Evolutionary conservation across 768 basidiomycete species (phyloP), one percentile per base, ranked within the genome.

Genomic region (Hirschioporus abietinus): DNA sequence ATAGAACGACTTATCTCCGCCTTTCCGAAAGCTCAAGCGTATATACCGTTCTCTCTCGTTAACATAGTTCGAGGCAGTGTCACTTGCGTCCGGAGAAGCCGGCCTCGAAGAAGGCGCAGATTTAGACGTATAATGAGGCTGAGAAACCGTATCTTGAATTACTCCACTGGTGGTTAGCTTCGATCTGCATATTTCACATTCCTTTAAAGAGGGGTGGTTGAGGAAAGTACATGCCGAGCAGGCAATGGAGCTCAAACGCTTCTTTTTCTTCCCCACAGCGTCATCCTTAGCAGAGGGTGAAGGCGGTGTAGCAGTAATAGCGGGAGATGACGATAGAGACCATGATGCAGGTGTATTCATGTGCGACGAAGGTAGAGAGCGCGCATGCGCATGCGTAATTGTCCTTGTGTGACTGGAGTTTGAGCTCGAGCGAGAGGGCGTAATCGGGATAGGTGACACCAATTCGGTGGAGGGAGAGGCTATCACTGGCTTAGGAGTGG

Each of bases 171-270:
- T 57, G 30, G 87, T 88, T 10, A 98, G 79, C 0, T 85, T 79
- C 4, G 93, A 89, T 6, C 82, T 83, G 74, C 96, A 99, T 1
- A 99, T 90, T 76, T 98, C 96, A 78, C 96, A 99, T 8, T 78
- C 74, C 0, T 76, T 76, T 65, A 95, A 80, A 0, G 85, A 88
- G 0, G 87, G 86, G 68, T 92, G 88, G 76, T 99, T 99, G 15
- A 96, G 80, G 74, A 96, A 99, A 1, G 96, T 99, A 74, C 97
- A 99, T 0, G 88, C 88, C 1, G 88, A 84, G 75, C 96, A 99
- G 17, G 90, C 77, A 59, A 91, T 80, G 35, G 82, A 74, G 1
- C 76, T 76, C 20, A 42, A 42, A 58, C 62, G 58, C 27, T 36
- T 52, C 35, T 23, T 20, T 20, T 34, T 27, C 25, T 34, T 23